Base-by-base conservation (phyloP, 305 asterid genomes). In the Fraxinus floribunda region DNA sequence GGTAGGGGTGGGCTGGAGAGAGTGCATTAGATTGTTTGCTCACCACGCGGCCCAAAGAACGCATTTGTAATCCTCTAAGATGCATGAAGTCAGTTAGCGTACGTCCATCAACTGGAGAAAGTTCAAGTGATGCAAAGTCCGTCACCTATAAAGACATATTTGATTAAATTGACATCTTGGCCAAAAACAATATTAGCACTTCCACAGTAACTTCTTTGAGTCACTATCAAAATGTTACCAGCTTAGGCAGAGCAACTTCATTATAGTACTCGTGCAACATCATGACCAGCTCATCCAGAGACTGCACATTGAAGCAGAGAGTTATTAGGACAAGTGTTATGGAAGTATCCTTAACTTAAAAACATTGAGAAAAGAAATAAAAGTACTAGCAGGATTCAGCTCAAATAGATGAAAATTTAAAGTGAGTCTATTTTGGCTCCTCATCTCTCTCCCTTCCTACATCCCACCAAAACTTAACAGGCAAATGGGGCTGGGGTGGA, bases 61-160 rank as follows among this genome's bases (percentile, higher is more conserved):
- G 89, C 97, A 97, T 95, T 87, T 90, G 93, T 83, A 97, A 85
- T 84, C 99, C 99, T 91, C 98, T 91, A 83, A 95, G 93, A 89
- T 97, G 99, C 99, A 97, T 97, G 93, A 97, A 95, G 86, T 97
- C 99, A 41, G 99, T 95, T 80, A 97, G 86, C 3, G 98, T 97
- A 78, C 98, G 97, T 36, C 99, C 99, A 89, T 97, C 99, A 87
- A 97, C 99, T 36, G 99, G 98, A 85, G 99, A 97, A 82, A 97
- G 99, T 86, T 97, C 99, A 76, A 97, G 97, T 35, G 98, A 97
- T 81, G 97, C 98, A 88, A 97, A 97, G 91, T 97, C 99, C 64
- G 98, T 87, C 76, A 95, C 99, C 99, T 97, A 91, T 81, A 77
- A 68, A 73, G 78, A 46, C 20, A 74, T 15, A 75, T 35, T 36